phyloP scores from a whole-genome alignment of 768 basidiomycete genomes.

The Lenzites betulinus region DNA sequence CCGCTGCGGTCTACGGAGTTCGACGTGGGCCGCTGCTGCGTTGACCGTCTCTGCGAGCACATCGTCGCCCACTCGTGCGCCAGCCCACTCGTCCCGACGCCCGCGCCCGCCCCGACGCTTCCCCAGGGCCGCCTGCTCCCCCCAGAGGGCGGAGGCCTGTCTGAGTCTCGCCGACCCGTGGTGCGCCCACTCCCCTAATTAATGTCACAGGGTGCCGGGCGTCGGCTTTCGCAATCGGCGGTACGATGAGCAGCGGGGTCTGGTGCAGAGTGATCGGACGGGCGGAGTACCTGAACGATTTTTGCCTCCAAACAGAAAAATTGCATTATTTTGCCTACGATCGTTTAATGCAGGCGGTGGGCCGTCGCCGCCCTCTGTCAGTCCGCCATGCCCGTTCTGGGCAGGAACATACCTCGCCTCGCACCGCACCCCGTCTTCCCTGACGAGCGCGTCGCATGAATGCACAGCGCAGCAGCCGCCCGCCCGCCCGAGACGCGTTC shows the following conservation, averaged over 20 bases:
- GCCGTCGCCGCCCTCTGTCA: constrained; percentile 13
- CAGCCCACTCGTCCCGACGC: too few relatives aligned
- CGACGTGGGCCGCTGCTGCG: too few relatives aligned
- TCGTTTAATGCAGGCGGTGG: not conserved
- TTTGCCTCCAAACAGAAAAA: constrained; percentile 14
- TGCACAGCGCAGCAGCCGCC: too few relatives aligned
- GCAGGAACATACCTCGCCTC: constrained; percentile 11
- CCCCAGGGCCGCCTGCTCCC: too few relatives aligned
- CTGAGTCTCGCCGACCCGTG: constrained; percentile 7
- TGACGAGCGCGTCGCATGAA: not conserved
- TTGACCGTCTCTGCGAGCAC: too few relatives aligned
- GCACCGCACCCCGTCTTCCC: constrained; percentile 3
- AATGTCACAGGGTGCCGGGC: constrained; percentile 16
- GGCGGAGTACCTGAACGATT: constrained; percentile 14
- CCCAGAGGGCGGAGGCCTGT: constrained; percentile 4
- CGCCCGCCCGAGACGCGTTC: not conserved
- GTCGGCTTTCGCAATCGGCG: constrained; percentile 17
- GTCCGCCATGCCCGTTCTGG: constrained; percentile 14
- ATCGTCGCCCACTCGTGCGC: not conserved
- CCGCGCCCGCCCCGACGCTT: too few relatives aligned
- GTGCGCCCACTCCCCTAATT: constrained; percentile 18
- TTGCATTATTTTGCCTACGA: constrained; percentile 14
- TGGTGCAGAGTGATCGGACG: constrained; percentile 16
- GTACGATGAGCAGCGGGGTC: constrained; percentile 20
- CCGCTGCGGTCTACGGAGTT: too few relatives aligned